Conservation (phyloP, 805 yeast species). For the Saturnispora quitensis region DNA sequence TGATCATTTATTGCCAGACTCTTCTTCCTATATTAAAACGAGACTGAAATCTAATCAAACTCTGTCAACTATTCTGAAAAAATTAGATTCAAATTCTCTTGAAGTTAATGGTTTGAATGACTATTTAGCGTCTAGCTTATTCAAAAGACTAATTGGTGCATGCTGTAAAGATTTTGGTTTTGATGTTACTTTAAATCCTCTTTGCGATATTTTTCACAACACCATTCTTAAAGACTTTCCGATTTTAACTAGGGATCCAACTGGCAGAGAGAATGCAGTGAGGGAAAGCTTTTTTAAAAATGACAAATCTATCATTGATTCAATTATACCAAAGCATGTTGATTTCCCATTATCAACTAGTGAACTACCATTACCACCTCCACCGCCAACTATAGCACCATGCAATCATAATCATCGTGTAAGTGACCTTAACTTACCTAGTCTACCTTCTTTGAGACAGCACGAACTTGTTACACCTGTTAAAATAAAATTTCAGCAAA, state of each 20-base stretch:
- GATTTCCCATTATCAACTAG: slow-evolving; percentile 15
- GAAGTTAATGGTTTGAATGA: slow-evolving; percentile 34
- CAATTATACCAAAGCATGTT: not conserved
- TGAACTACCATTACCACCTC: slow-evolving; percentile 13
- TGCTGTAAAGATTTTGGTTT: slow-evolving; percentile 76
- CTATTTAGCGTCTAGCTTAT: slow-evolving; percentile 43
- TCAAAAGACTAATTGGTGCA: slow-evolving; percentile 56
- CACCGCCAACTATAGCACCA: not conserved
- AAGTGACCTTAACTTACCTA: not conserved
- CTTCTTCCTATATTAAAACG: slow-evolving; percentile 40
- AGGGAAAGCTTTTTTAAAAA: slow-evolving; percentile 1
- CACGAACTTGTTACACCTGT: slow-evolving; percentile 27
- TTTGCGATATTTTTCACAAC: slow-evolving; percentile 61
- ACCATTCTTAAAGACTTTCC: slow-evolving; percentile 58
- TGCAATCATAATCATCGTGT: not conserved
- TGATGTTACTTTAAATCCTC: slow-evolving; percentile 52
- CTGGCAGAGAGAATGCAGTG: slow-evolving; percentile 6
- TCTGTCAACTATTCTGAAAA: slow-evolving; percentile 37
- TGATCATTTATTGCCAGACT: slow-evolving; percentile 41
- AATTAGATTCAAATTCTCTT: slow-evolving; percentile 33
- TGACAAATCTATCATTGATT: slow-evolving; percentile 2
- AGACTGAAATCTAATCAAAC: slow-evolving; percentile 29
- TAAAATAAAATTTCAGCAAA: slow-evolving; percentile 41
- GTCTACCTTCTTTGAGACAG: slow-evolving; percentile 13
- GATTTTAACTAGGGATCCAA: slow-evolving; percentile 35